Conservation (phyloP, 257 asterid genomes). For the Solanum bukasovii region DNA sequence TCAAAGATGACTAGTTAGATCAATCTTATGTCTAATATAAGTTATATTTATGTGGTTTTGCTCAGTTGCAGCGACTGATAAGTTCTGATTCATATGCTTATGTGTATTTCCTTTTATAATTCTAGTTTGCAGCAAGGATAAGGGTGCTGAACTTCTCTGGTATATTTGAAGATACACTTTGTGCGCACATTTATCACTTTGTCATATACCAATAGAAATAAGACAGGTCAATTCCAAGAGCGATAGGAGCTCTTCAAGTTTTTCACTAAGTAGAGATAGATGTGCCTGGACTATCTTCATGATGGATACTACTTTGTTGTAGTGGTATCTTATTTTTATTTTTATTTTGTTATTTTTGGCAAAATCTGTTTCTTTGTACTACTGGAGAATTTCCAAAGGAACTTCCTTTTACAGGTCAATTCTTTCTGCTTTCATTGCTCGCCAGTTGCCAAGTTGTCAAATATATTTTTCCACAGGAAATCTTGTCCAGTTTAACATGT, state of each 20-base stretch:
- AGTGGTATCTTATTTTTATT: not conserved
- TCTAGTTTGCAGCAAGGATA: not conserved
- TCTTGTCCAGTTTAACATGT: not conserved
- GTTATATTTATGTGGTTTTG: not conserved
- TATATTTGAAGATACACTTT: not conserved
- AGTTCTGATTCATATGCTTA: not conserved
- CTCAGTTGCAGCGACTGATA: not conserved
- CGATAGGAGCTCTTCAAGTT: not conserved
- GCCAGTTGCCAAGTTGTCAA: not conserved
- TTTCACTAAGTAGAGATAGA: not conserved
- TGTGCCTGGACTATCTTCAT: not conserved
- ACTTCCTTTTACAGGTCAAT: not conserved
- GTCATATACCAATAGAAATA: not conserved
- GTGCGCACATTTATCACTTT: not conserved
- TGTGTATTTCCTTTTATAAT: not conserved
- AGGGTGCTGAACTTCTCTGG: not conserved
- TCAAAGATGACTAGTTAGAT: not conserved
- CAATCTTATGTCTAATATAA: not conserved
- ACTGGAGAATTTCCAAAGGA: not conserved
- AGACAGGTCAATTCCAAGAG: not conserved
- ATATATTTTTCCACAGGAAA: not conserved
- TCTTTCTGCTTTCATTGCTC: not conserved
- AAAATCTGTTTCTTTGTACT: not conserved
- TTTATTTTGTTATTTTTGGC: not conserved
- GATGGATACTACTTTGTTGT: not conserved